Conservation (phyloP, 495 filamentous ascomycete species). For the Tuber calosporum region DNA sequence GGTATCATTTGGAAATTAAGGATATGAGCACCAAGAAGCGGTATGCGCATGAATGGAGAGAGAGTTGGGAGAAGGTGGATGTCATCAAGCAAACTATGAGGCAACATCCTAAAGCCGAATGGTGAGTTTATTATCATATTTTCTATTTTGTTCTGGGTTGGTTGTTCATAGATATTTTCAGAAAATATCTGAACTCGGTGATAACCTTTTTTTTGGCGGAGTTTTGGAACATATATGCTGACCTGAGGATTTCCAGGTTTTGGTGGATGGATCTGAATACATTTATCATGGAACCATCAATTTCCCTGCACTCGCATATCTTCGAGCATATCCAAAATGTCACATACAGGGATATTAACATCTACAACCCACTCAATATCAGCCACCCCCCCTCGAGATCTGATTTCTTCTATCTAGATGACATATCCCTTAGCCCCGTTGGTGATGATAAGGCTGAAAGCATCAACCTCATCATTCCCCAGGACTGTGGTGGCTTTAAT, state of each 20-base stretch:
- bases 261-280: slow-evolving; percentile 99
- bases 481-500: slow-evolving; percentile 95
- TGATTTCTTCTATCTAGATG: slow-evolving; percentile 59
- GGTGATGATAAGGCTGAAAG: slow-evolving; percentile 68
- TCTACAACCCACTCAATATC: slow-evolving; percentile 93
- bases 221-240: background rate
- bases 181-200: background rate
- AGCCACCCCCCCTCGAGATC: slow-evolving; percentile 64
- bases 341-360: slow-evolving; percentile 93
- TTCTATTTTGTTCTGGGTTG: background rate
- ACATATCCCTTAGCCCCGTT: slow-evolving; percentile 57
- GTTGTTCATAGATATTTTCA: background rate
- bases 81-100: slow-evolving; percentile 82
- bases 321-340: slow-evolving; percentile 68
- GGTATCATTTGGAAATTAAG: slow-evolving; percentile 90
- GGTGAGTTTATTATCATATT: slow-evolving; percentile 53
- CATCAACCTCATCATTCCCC: slow-evolving; percentile 79
- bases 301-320: slow-evolving; percentile 82
- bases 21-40: slow-evolving; percentile 98
- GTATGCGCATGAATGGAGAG: slow-evolving; percentile 97
- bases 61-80: slow-evolving; percentile 99
- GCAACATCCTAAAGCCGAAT: slow-evolving; percentile 93
- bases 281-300: slow-evolving; percentile 92
- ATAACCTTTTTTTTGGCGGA: background rate
- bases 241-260: slow-evolving; percentile 55